Evolutionary conservation across 768 basidiomycete genomes (phyloP), one percentile per base, ranked within the genome.

Genomic region (Termitomyces titanicus): DNA sequence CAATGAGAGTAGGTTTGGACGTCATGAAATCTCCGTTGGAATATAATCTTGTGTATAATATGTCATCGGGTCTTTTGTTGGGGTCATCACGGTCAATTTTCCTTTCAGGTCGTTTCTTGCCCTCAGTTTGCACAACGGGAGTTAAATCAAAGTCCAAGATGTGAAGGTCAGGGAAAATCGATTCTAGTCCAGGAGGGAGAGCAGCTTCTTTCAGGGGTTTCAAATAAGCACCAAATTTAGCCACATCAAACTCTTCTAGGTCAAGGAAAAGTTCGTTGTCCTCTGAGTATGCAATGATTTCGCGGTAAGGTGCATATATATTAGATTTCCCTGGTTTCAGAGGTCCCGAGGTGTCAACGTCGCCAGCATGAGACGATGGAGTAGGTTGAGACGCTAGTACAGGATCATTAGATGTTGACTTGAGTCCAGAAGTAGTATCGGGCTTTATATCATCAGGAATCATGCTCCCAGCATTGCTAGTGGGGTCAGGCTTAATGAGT

Each of bases 131-230:
- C 48, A 63, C 35, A 46, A 67, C 57, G 18, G 70, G 66, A 62
- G 76, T 59, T 57, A 79, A 61, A 51, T 87, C 85, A 31, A 83
- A 72, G 11, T 72, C 74, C 38, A 83, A 74, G 11, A 84, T 79
- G 33, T 81, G 81, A 11, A 96, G 79, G 53, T 97, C 96, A 0
- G 94, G 93, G 67, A 97, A 97, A 39, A 98, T 81, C 31, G 82
- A 79, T 2, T 80, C 77, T 24, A 88, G 72, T 58, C 85, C 84
- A 45, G 76, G 62, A 51, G 79, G 66, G 20, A 70, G 66, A 13
- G 40, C 54, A 9, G 57, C 47, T 9, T 70, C 72, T 5, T 74
- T 70, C 12, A 63, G 63, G 20, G 57, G 54, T 52, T 68, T 68
- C 31, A 58, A 61, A 20, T 61, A 48, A 20, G 63, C 67, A 13